These are phyloP conservation scores for Yamadazyma aaseri DNA, from an alignment of 1,139 yeast species.

Conservation along the genomic window DNA sequence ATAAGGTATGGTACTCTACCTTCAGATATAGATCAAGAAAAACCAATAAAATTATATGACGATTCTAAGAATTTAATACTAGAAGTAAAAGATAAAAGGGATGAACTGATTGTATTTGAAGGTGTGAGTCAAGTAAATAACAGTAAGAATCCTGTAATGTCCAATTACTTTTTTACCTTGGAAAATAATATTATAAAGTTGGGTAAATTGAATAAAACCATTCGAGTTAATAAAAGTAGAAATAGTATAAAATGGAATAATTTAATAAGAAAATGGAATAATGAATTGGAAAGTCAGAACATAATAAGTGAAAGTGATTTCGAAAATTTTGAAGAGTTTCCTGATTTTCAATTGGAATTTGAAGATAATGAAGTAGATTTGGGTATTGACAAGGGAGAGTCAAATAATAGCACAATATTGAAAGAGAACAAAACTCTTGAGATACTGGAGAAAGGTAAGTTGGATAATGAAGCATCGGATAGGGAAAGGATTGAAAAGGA, in stretches of 20 bases:
- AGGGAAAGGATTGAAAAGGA: constrained; percentile 1
- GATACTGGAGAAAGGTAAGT: background rate
- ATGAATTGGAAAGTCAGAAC: constrained; percentile 13
- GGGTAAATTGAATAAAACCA: constrained; percentile 29
- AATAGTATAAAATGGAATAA: constrained; percentile 24
- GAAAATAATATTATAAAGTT: constrained; percentile 17
- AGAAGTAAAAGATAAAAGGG: constrained; percentile 25
- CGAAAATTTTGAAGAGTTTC: constrained; percentile 29
- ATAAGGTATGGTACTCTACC: constrained; percentile 46
- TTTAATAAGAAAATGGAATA: constrained; percentile 12
- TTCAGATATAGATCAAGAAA: constrained; percentile 39
- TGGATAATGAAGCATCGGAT: background rate
- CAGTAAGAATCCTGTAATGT: constrained; percentile 20
- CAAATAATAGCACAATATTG: background rate
- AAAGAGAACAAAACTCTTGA: background rate
- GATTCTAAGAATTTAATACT: constrained; percentile 34
- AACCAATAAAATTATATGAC: constrained; percentile 36
- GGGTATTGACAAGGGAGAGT: constrained; percentile 9
- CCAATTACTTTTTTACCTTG: constrained; percentile 33
- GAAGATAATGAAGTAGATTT: constrained; percentile 21
- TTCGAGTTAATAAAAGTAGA: constrained; percentile 38
- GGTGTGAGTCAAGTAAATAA: constrained; percentile 35
- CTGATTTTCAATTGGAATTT: constrained; percentile 15
- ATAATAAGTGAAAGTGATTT: constrained; percentile 38
- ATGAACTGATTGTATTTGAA: constrained; percentile 36